Conservation (phyloP, 371 early-diverging fungal genomes). For the Synchytrium microbalum region DNA sequence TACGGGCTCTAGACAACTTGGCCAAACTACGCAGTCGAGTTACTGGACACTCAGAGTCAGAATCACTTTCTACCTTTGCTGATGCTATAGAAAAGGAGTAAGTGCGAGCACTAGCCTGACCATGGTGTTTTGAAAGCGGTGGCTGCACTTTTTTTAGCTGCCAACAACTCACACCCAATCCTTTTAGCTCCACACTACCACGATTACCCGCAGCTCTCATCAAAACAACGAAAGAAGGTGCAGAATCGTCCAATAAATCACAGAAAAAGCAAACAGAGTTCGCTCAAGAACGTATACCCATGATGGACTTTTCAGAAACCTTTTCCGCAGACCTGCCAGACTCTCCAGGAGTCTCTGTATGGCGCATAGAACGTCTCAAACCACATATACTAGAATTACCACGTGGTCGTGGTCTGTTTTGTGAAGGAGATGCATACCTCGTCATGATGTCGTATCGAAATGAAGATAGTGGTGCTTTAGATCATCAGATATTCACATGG, state of each 20-base stretch:
- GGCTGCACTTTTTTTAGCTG: too few relatives aligned
- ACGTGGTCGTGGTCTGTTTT: background rate
- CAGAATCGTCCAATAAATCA: background rate
- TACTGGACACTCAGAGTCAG: background rate
- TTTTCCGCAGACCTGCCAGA: constrained; percentile 19
- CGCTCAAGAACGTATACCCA: constrained; percentile 14
- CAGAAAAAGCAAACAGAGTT: constrained; percentile 5
- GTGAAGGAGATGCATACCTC: background rate
- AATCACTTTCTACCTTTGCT: background rate
- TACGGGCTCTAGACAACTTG: background rate
- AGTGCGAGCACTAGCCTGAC: background rate
- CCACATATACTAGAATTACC: constrained; percentile 16
- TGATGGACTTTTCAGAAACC: constrained; percentile 26
- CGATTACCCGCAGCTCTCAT: background rate
- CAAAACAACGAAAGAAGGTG: background rate
- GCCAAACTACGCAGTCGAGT: background rate
- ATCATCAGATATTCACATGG: constrained; percentile 32
- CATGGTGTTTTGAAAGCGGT: too few relatives aligned
- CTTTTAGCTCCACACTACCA: background rate
- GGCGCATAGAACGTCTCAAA: constrained; percentile 30
- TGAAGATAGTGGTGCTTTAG: background rate
- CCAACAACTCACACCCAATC: background rate
- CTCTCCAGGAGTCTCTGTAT: constrained; percentile 19
- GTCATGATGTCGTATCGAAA: background rate
- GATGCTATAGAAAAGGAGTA: background rate